A percentile compares a stretch with the other conserved stretches of the same genome.
phyloP scores from a whole-genome alignment of 2,329 filamentous ascomycete genomes.

The Fusarium dlaminii region DNA sequence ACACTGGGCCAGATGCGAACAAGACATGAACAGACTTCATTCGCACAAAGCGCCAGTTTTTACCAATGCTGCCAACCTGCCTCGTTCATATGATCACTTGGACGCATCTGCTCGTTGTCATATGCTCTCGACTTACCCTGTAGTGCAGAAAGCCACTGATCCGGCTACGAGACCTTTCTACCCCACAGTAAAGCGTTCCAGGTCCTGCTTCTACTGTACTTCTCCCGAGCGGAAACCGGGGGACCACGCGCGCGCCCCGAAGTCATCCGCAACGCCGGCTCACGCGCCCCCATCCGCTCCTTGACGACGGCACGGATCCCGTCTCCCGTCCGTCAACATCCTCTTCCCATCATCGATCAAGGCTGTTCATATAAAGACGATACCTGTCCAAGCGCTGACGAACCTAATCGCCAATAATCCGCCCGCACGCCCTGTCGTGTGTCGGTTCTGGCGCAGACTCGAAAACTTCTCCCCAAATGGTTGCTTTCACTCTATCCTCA shows the following conservation, averaged over 20 bases:
- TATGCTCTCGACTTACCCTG: conserved; percentile 10
- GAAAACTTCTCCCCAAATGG: conserved; percentile 38
- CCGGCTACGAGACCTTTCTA: conserved; percentile 6
- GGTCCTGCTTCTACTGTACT: conserved; percentile 10
- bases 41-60: background rate
- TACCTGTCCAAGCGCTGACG: conserved; percentile 12
- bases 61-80: background rate
- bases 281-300: conserved; percentile 40
- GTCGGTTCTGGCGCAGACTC: conserved; percentile 36
- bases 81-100: background rate
- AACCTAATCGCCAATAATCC: conserved; percentile 19
- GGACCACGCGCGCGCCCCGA: conserved; percentile 43
- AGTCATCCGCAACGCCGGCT: conserved; percentile 46
- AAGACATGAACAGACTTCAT: background rate
- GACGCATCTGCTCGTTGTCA: background rate
- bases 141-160: background rate
- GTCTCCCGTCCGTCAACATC: conserved; percentile 15
- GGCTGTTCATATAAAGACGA: conserved; percentile 19
- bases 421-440: conserved; percentile 28
- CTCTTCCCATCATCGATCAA: conserved; percentile 5
- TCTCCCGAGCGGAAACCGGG: conserved; percentile 33
- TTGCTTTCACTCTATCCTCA: conserved; percentile 33
- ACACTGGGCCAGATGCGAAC: background rate
- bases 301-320: conserved; percentile 31
- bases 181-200: conserved; percentile 32